Evolutionary conservation across 805 yeast genomes (phyloP).

Genomic region (Candida germanica): DNA sequence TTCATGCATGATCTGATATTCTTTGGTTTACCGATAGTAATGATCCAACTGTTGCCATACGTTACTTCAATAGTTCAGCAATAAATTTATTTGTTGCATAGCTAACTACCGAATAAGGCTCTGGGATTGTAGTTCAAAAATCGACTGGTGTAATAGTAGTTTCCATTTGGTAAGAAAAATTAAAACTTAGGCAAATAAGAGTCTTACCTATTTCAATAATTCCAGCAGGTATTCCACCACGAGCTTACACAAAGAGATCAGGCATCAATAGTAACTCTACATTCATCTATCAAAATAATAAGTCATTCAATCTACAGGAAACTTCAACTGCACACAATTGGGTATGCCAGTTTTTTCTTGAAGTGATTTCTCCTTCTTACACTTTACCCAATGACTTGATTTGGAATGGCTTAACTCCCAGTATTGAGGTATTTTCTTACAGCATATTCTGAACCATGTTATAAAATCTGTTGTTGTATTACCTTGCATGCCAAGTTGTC

Average conservation of each 20-base stretch:
- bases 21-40: too few species aligned
- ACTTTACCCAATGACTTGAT: constrained; percentile 57
- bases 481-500: too few species aligned
- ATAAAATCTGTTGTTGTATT: too few species aligned
- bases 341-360: constrained; percentile 33
- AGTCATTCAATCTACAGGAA: constrained; percentile 12
- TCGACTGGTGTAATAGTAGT: constrained; percentile 26
- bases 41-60: too few species aligned
- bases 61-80: too few species aligned
- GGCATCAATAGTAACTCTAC: constrained; percentile 34
- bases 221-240: constrained; percentile 65
- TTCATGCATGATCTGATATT: too few species aligned
- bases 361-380: constrained; percentile 49
- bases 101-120: constrained; percentile 1
- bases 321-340: constrained; percentile 23
- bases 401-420: constrained; percentile 57
- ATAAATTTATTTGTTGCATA: background rate
- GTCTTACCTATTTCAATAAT: constrained; percentile 71
- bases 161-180: constrained; percentile 54
- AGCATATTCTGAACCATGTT: constrained; percentile 15
- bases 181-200: constrained; percentile 53
- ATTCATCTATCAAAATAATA: constrained; percentile 37
- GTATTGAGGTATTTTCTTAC: constrained; percentile 11
- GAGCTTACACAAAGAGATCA: constrained; percentile 43
- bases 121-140: constrained; percentile 4